phyloP scores from a whole-genome alignment of 805 yeast species.

The Ogataea neopini region DNA sequence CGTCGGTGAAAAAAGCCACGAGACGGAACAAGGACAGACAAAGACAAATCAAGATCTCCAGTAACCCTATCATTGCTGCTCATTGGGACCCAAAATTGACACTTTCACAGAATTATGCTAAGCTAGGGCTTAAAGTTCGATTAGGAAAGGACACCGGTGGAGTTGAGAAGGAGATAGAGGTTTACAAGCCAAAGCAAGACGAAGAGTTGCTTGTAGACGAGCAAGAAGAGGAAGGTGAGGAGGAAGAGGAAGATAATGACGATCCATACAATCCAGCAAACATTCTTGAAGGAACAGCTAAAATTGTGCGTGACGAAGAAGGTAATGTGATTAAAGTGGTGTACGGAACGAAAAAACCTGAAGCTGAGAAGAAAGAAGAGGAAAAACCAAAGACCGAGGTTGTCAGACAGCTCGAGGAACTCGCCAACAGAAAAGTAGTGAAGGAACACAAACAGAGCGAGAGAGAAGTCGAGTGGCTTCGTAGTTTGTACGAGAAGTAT shows the following conservation, averaged over 20 bases:
- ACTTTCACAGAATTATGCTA: slow-evolving; percentile 81
- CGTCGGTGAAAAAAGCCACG: slow-evolving; percentile 68
- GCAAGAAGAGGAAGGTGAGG: slow-evolving; percentile 37
- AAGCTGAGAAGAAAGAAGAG: slow-evolving; percentile 14
- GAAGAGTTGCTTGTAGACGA: slow-evolving; percentile 32
- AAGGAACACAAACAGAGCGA: slow-evolving; percentile 61
- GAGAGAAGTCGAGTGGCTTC: slow-evolving; percentile 76
- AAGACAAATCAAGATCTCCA: slow-evolving; percentile 60
- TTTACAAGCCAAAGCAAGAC: slow-evolving; percentile 36
- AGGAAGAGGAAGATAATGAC: slow-evolving; percentile 35
- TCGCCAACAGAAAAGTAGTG: slow-evolving; percentile 46
- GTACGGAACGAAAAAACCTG: slow-evolving; percentile 58
- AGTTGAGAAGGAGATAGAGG: slow-evolving; percentile 55
- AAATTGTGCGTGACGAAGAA: slow-evolving; percentile 66
- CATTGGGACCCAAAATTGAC: slow-evolving; percentile 89
- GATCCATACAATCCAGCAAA: slow-evolving; percentile 54
- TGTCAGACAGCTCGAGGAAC: slow-evolving; percentile 66
- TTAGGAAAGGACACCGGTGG: slow-evolving; percentile 80
- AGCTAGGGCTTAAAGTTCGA: slow-evolving; percentile 71
- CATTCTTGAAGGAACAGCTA: slow-evolving; percentile 78
- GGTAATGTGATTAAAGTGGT: slow-evolving; percentile 68
- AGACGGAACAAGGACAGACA: slow-evolving; percentile 71
- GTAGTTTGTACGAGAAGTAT: slow-evolving; percentile 63
- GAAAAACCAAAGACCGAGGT: slow-evolving; percentile 49
- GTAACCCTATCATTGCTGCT: slow-evolving; percentile 81